These are phyloP conservation scores for Lyophyllum semitale DNA, from an alignment of 768 basidiomycete genomes.

Conservation along the genomic window DNA sequence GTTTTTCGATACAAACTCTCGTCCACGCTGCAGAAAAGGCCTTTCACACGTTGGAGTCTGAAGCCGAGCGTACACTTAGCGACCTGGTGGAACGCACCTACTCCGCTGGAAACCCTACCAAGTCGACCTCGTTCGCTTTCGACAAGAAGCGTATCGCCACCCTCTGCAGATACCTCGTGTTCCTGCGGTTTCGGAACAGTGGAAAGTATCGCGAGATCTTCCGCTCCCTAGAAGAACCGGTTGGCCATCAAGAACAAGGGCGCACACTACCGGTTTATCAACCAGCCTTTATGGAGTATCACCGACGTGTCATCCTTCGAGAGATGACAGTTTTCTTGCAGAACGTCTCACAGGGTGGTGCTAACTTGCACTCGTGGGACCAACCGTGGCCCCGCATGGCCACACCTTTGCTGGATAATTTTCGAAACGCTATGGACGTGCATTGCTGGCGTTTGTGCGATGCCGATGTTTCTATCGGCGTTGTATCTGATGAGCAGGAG, in stretches of 20 bases:
- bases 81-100: conserved; percentile 36
- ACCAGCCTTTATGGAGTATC: conserved; percentile 30
- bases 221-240: conserved; percentile 25
- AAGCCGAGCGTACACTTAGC: conserved; percentile 39
- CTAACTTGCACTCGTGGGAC: neutral
- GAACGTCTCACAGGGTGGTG: conserved; percentile 20
- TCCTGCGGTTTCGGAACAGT: conserved; percentile 61
- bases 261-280: conserved; percentile 29
- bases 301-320: conserved; percentile 31
- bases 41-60: conserved; percentile 43
- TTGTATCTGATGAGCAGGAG: conserved; percentile 56
- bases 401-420: conserved; percentile 21
- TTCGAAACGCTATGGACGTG: conserved; percentile 35
- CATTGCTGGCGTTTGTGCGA: conserved; percentile 51
- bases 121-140: conserved; percentile 29
- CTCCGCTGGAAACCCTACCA: conserved; percentile 22
- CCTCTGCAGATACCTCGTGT: conserved; percentile 53
- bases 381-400: conserved; percentile 3
- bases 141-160: conserved; percentile 31
- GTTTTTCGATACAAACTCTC: conserved; percentile 33
- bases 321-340: conserved; percentile 33
- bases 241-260: conserved; percentile 19
- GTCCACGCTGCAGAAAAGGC: conserved; percentile 44
- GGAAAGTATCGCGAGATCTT: conserved; percentile 44
- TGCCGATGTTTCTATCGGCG: conserved; percentile 55